Conservation (phyloP, 352 stramenopile species). For the Phytophthora tentaculata region DNA sequence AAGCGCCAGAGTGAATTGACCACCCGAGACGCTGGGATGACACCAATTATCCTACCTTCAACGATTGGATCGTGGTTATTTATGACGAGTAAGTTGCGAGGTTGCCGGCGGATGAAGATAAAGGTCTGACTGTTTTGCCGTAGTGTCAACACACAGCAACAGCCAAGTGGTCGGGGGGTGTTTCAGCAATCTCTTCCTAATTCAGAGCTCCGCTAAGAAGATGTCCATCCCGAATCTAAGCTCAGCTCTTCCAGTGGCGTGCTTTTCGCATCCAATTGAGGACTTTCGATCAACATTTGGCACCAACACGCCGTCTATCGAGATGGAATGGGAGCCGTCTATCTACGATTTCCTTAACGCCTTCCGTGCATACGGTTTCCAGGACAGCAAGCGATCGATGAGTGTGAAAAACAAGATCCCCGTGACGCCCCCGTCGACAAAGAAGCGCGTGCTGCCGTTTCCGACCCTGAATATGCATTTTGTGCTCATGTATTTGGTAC, state of each 20-base stretch:
- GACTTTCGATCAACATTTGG: constrained; percentile 52
- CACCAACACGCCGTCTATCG: constrained; percentile 33
- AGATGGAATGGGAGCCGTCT: constrained; percentile 74
- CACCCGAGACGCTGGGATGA: constrained; percentile 12
- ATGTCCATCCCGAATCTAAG: constrained; percentile 31
- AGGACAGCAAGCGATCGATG: constrained; percentile 87
- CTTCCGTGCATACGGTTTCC: constrained; percentile 82
- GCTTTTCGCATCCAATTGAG: constrained; percentile 59
- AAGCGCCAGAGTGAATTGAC: constrained; percentile 29
- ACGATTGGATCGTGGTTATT: constrained; percentile 84
- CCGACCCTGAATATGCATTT: constrained; percentile 85
- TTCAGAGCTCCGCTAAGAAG: constrained; percentile 34
- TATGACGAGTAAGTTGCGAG: constrained; percentile 62
- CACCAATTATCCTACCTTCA: constrained; percentile 44
- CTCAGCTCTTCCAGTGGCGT: constrained; percentile 54
- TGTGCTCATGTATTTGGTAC: constrained; percentile 77
- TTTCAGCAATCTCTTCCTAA: constrained; percentile 76
- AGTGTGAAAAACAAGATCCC: constrained; percentile 80
- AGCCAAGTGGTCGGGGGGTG: constrained; percentile 72
- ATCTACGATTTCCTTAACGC: constrained; percentile 82
- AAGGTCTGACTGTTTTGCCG: constrained; percentile 22
- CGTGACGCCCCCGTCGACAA: constrained; percentile 37
- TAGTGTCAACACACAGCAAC: constrained; percentile 80
- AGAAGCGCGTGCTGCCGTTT: constrained; percentile 50
- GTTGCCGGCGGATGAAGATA: not conserved